Base-by-base conservation (phyloP, 31 red algal species). In the Bonnemaisonia californica region DNA sequence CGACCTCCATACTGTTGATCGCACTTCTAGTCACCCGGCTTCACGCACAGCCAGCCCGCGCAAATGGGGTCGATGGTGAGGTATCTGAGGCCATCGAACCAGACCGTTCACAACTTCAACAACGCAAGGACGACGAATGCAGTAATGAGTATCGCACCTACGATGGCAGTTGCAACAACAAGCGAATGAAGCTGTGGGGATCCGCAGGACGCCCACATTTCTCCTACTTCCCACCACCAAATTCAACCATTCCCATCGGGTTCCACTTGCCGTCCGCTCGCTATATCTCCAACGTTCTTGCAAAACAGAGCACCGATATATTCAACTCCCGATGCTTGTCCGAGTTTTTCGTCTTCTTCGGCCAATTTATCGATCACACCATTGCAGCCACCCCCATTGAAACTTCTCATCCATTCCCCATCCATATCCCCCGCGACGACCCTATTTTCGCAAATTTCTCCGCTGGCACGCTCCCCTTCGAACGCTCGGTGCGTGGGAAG, bases 321-420 rank as follows among this genome's bases (percentile, higher is more conserved):
- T 41, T 41, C 13, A 40, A 35, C 8, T 28, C 13, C 23, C 76
- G 76, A 22, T 21, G 58, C 16, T 29, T 80, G 9, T 34, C 38
- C 35, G 58, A 80, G 35, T 32, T 66, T 31, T 45, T 67, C 33
- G 37, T 40, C 22, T 30, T 51, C 37, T 80, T 60, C n/a, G 76
- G 76, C 9, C 76, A 80, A 36, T 80, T 48, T 47, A 24, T 80
- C 27, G 79, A 82, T 54, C 79, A 82, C 79, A 69, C 36, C 41
- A 18, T 82, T 3, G 59, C 38, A 19, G 60, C 77, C 37, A 81
- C 60, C 18, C 59, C 59, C 26, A 31, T 68, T 22, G 36, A 61
- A 22, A 39, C 41, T 18, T 23, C 62, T 28, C 34, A 81, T 40
- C 1, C 2, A 22, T 48, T 81, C 34, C 4, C 3, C 27, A 81